These are phyloP conservation scores for Termitomyces sp. DNA, from an alignment of 768 basidiomycete genomes.

Conservation along the genomic window DNA sequence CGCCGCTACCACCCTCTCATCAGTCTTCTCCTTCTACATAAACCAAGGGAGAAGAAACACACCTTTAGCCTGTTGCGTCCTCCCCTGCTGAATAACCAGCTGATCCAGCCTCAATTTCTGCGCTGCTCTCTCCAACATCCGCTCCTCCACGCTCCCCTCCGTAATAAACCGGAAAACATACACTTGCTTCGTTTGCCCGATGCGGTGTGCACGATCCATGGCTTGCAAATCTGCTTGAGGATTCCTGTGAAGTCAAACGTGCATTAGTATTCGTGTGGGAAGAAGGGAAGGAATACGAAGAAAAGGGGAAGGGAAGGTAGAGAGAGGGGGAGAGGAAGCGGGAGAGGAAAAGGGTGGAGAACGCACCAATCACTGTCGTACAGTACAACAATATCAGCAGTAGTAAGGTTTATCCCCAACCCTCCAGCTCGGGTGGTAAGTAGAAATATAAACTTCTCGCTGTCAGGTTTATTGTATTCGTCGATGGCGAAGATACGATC, in stretches of 20 bases:
- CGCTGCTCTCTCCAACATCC: conserved; percentile 91
- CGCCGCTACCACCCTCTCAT: conserved; percentile 50
- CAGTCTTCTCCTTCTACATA: not conserved
- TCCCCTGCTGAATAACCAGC: conserved; percentile 94
- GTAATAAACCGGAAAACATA: conserved; percentile 98
- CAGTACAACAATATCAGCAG: conserved; percentile 91
- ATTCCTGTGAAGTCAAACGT: conserved; percentile 56
- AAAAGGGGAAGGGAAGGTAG: not conserved
- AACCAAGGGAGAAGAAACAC: not conserved
- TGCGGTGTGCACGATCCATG: conserved; percentile 97
- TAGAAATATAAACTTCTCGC: conserved; percentile 95
- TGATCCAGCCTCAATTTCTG: conserved; percentile 95
- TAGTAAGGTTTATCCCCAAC: conserved; percentile 93
- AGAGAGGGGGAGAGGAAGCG: not conserved
- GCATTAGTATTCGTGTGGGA: not conserved
- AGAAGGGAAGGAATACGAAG: not conserved
- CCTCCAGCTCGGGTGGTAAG: conserved; percentile 97
- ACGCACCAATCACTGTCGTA: conserved; percentile 95
- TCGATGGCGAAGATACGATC: conserved; percentile 95
- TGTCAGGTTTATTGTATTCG: conserved; percentile 93
- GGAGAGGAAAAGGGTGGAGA: not conserved
- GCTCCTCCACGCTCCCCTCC: conserved; percentile 92
- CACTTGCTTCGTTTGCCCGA: conserved; percentile 96
- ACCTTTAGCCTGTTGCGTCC: conserved; percentile 80
- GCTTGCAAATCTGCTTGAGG: conserved; percentile 99